Base-by-base conservation (phyloP, 208 protist genomes). In the Kentomonas sorsogonicus region DNA sequence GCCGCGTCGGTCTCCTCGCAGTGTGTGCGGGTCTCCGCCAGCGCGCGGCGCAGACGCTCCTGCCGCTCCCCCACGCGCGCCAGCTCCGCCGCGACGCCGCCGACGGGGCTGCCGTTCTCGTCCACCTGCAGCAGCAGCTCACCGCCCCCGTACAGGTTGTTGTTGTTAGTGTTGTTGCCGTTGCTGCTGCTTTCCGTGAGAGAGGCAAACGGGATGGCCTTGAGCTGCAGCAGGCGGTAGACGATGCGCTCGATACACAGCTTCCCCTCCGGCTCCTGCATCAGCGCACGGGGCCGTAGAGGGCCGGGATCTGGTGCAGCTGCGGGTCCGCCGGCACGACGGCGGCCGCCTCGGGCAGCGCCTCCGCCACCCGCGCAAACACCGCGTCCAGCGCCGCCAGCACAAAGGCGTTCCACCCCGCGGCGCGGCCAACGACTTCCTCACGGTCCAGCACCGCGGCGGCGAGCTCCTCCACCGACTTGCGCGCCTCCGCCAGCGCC, bases 381-480 rank as follows among this genome's bases (percentile, higher is more conserved):
- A 82, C 79, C 36, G 43, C 60, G 67, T 94, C 83, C 3, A 94
- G 60, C 16, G 71, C 33, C 1, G 72, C 56, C 44, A 91, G 56
- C 18, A 91, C 51, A 56, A 80, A 88, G 25, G 64, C 52, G 65
- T 94, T 89, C 87, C 87, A 94, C 51, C 79, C 57, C 45, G 82
- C 86, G 54, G 72, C 84, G 15, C 80, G 84, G 63, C 83, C 60
- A 9, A 81, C 33, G 4, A 89, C 22, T 20, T 88, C 83, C 38
- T 82, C 71, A 39, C 60, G 61, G 47, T 90, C 81, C 0, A 77
- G 72, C 16, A 83, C 39, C 23, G 74, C 33, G 1, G 63, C 53
- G 10, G 76, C 76, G 3, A 87, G 47, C 53, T 77, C 68, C 64
- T 89, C 87, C 20, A 63, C 77, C 0, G 71, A 64, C 43, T 50